Evolutionary conservation across 2,329 filamentous ascomycete genomes (phyloP).

Genomic region (Daldinia eschscholtzii): DNA sequence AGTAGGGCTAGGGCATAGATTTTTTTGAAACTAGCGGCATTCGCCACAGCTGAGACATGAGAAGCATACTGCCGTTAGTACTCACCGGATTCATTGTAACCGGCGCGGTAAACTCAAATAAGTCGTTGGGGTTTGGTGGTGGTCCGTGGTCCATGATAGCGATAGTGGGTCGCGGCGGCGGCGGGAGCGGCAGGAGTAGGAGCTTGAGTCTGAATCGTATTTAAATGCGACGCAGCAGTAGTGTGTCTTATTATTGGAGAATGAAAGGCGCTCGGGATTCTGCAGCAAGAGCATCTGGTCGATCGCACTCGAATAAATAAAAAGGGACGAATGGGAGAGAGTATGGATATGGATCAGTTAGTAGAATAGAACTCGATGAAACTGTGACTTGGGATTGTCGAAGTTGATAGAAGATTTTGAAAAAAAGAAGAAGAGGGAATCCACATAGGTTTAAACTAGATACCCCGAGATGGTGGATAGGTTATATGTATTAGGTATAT

Average conservation of each 20-base stretch:
- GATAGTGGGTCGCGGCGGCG: constrained; percentile 39
- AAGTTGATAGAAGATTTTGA: constrained; percentile 4
- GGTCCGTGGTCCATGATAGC: constrained; percentile 49
- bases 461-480: constrained; percentile 6
- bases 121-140: constrained; percentile 53
- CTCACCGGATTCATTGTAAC: constrained; percentile 49
- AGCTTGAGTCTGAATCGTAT: constrained; percentile 30
- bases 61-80: constrained; percentile 30
- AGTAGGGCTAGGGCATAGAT: constrained; percentile 18
- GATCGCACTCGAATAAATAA: constrained; percentile 17
- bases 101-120: constrained; percentile 54
- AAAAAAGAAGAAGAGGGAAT: not conserved
- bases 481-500: not conserved
- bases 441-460: not conserved
- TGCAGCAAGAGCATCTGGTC: constrained; percentile 42
- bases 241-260: constrained; percentile 25
- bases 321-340: not conserved
- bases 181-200: constrained; percentile 17
- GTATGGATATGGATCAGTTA: not conserved
- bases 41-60: constrained; percentile 9
- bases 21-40: constrained; percentile 16
- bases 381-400: not conserved
- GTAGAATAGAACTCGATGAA: constrained; percentile 13
- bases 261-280: constrained; percentile 31
- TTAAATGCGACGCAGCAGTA: constrained; percentile 41